Conservation (phyloP, 306 rosid genomes). For the Gastrolobium bilobum region DNA sequence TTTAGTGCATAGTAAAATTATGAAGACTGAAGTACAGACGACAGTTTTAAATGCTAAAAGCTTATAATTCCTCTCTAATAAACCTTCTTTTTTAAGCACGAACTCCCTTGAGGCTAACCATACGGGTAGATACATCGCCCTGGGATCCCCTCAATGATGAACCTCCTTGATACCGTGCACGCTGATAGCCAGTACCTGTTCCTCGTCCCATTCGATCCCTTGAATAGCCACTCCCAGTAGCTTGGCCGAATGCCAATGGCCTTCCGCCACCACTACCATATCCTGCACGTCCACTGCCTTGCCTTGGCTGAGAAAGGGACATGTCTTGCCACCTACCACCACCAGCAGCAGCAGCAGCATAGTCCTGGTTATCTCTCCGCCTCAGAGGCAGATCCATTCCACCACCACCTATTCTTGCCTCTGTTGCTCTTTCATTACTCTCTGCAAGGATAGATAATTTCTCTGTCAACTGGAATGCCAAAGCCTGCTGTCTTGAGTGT, state of each 20-base stretch:
- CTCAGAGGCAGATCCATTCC: conserved; percentile 82
- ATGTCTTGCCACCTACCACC: conserved; percentile 88
- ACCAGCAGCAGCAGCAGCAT: conserved; percentile 62
- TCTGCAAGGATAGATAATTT: conserved; percentile 85
- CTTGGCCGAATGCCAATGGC: conserved; percentile 57
- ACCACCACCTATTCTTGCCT: conserved; percentile 87
- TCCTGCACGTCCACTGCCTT: conserved; percentile 77
- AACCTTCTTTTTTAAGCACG: conserved; percentile 55
- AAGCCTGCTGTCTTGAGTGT: conserved; percentile 74
- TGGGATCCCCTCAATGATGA: conserved; percentile 74
- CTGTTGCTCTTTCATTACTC: conserved; percentile 92
- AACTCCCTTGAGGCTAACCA: conserved; percentile 83
- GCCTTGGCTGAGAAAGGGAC: conserved; percentile 71
- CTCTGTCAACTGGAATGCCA: conserved; percentile 90
- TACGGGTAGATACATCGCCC: conserved; percentile 73
- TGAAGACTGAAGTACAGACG: conserved; percentile 14
- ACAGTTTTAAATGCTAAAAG: conserved; percentile 20
- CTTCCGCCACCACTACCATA: conserved; percentile 68
- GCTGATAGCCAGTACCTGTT: conserved; percentile 63
- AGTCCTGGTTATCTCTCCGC: conserved; percentile 92
- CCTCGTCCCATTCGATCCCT: conserved; percentile 67
- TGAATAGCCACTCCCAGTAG: conserved; percentile 59
- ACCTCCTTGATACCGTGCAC: conserved; percentile 69
- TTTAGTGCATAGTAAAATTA: conserved; percentile 22
- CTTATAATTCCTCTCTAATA: background rate